These are phyloP conservation scores for Polygonum aviculare DNA, from an alignment of 148 eudicot genomes.

Conservation along the genomic window DNA sequence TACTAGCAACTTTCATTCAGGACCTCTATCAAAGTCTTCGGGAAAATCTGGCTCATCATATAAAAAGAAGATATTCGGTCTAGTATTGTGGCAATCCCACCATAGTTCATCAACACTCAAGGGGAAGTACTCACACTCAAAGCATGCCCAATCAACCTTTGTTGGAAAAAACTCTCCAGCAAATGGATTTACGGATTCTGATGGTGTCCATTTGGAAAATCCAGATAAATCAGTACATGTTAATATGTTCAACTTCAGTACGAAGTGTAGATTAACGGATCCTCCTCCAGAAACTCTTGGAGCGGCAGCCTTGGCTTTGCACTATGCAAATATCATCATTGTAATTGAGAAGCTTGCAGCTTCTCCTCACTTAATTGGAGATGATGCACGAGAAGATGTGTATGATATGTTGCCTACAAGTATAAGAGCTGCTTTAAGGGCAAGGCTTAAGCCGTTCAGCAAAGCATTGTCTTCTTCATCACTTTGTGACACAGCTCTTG, in stretches of 20 bases:
- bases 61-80: conserved; percentile 22
- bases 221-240: conserved; percentile 1
- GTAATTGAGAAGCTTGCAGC: conserved; percentile 50
- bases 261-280: conserved; percentile 22
- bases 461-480: conserved; percentile 30
- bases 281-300: conserved; percentile 54
- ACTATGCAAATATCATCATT: conserved; percentile 52
- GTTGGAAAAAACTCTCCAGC: conserved; percentile 19
- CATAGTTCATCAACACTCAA: conserved; percentile 16
- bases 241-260: conserved; percentile 11
- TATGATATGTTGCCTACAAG: conserved; percentile 56
- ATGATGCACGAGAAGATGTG: conserved; percentile 55
- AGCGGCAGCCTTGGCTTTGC: conserved; percentile 48
- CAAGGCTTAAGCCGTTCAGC: conserved; percentile 35
- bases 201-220: conserved; percentile 14
- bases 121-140: conserved; percentile 14
- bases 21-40: conserved; percentile 36
- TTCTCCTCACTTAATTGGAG: conserved; percentile 54
- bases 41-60: conserved; percentile 24
- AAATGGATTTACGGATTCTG: conserved; percentile 9
- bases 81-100: conserved; percentile 26
- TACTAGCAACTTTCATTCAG: conserved; percentile 30
- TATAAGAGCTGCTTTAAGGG: conserved; percentile 29
- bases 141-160: not conserved
- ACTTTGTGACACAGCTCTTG: conserved; percentile 37